Evolutionary conservation across 495 filamentous ascomycete species (phyloP), one percentile per base, ranked within the genome.

Genomic region (Penicillium lividum): DNA sequence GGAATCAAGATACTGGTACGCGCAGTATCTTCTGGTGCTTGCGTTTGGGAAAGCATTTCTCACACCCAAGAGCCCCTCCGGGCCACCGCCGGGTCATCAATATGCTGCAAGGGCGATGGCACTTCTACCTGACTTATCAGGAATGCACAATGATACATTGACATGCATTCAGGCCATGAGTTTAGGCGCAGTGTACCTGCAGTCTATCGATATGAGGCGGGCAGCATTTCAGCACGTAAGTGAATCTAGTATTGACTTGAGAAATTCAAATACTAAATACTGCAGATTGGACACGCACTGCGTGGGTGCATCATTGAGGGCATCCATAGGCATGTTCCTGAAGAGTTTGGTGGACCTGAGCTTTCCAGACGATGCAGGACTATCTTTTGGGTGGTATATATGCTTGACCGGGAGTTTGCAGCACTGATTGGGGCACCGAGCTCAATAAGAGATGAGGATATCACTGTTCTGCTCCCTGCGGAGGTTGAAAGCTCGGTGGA

Each of bases 1-100:
- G 4, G 62, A 63, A 4, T 61, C 68, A 1, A 66, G 70, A 44
- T 60, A 72, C 36, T 77, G 72, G 73, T 73, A 69, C 51, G 64
- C 68, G 22, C 72, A 77, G 49, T 75, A 73, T 48, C 67, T 77
- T 30, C 66, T 77, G 30, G 69, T 77, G 16, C 68, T 77, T 10
- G 73, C 73, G 3, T 73, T 77, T 59, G 73, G 73, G 11, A 77
- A 76, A 48, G 73, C 71, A 11, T 77, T 77, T 28, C 51, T 73
- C 27, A 67, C 68, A 8, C 62, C 67, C 4, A 66, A 53, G 34
- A 63, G 62, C 36, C 54, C 65, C 0, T 70, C 67, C 36, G 74
- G 71, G n/a, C 56, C 62, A 6, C 73, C 73, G 3, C 70, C 72
- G 18, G 73, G 73, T 25, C 64, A 72, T 45, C 67, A 72, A 48